Evolutionary conservation across 2,329 filamentous ascomycete genomes (phyloP), one percentile per base, ranked within the genome.

Genomic region (Tolypocladium nubicola): DNA sequence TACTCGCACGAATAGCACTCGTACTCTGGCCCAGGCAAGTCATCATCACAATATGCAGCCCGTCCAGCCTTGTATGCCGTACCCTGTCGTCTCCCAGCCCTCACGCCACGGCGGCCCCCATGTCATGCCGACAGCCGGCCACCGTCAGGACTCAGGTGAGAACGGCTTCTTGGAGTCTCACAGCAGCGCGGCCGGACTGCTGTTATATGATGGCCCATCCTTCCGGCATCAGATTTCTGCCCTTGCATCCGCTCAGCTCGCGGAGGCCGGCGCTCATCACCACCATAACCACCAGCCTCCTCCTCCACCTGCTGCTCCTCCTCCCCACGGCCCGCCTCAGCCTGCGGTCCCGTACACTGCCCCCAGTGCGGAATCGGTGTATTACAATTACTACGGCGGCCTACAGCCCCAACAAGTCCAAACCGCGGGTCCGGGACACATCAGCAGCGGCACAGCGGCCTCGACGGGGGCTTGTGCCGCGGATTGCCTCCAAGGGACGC

Each of bases 101-200:
- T 56, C 49, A 53, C 39, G 38, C 54, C 41, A 59, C 13, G 47
- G 10, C 39, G 53, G 33, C 50, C 52, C 40, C 38, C 41, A 49
- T 55, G 52, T 38, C 55, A 54, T 55, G 60, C 26, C 57, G 55
- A 60, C 57, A 50, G 56, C 56, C 45, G 43, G 39, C 47, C 30
- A 47, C 16, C 45, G 19, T 49, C 33, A 40, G 35, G 41, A 40
- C 38, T 33, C 54, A 39, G 33, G 33, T 16, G 54, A 50, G 19
- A 38, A 50, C 43, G 43, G 21, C 54, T 30, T 57, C 47, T 52
- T 52, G 30, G 47, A 52, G 47, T 52, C 47, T 52, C 47, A 52
- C 47, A 52, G 11, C 47, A 35, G 47, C n/a, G 30, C 47, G 8
- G 47, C 30, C 10, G 30, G 47, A 52, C 11, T 37, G 14, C 30